Percentiles rank a stretch among this genome's conserved stretches.
phyloP scores from a whole-genome alignment of 306 rosid genomes.

The Vigna reflexopilosa region DNA sequence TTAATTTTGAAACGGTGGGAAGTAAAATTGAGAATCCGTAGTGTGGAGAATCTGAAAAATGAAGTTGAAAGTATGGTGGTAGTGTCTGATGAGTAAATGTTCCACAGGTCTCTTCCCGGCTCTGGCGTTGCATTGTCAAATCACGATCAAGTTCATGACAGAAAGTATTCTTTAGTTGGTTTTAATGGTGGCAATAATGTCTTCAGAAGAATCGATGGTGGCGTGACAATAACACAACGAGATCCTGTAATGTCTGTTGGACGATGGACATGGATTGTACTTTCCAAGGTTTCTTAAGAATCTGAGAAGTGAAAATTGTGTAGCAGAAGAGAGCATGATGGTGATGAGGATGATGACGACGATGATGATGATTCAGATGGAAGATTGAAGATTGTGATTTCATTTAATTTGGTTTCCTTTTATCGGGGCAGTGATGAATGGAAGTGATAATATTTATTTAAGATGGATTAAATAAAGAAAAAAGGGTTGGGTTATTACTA shows the following conservation, averaged over 20 bases:
- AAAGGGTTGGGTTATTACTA: conserved; percentile 34
- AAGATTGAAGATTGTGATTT: neutral
- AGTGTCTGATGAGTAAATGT: neutral
- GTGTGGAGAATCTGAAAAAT: neutral
- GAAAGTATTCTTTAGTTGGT: conserved; percentile 5
- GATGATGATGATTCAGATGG: too few species aligned
- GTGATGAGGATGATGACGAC: too few species aligned
- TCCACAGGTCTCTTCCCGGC: conserved; percentile 19
- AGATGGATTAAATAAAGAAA: conserved; percentile 2
- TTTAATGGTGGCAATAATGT: conserved; percentile 25
- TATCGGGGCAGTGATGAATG: conserved; percentile 45
- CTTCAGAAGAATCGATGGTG: conserved; percentile 16
- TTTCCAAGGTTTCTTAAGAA: neutral
- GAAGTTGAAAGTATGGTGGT: neutral
- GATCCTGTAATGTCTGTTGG: conserved; percentile 40
- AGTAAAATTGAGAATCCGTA: neutral
- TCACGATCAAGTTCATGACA: conserved; percentile 26
- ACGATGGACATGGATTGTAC: conserved; percentile 13
- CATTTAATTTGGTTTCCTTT: conserved; percentile 28
- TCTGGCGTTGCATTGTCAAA: conserved; percentile 38
- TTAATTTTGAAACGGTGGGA: neutral
- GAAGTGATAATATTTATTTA: neutral
- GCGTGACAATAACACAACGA: neutral
- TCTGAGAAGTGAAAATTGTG: neutral
- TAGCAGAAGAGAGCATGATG: neutral